phyloP scores from a whole-genome alignment of 2,329 filamentous ascomycete species.

The Rhinocladiella mackenziei region DNA sequence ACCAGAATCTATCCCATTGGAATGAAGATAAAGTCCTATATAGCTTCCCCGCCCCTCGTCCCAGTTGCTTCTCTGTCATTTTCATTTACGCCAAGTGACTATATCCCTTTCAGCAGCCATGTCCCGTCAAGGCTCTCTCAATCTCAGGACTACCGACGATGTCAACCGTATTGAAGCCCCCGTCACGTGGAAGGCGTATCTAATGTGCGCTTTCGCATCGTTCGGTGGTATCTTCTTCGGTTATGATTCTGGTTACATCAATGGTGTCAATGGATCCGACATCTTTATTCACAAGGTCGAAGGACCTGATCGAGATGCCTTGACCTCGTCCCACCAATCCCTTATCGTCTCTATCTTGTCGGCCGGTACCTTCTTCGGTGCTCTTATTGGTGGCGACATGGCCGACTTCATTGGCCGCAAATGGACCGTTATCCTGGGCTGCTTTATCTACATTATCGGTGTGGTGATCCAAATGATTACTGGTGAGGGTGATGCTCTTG shows the following conservation, averaged over 20 bases:
- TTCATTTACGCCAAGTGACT: too few relatives aligned
- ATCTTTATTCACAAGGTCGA: conserved; percentile 46
- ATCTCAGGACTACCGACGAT: conserved; percentile 35
- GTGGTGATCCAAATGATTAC: conserved; percentile 61
- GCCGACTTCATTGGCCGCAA: conserved; percentile 71
- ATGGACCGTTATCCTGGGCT: conserved; percentile 66
- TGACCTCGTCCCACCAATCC: conserved; percentile 52
- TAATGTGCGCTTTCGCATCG: conserved; percentile 58
- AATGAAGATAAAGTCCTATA: too few relatives aligned
- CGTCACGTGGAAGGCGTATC: conserved; percentile 56
- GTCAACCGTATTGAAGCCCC: conserved; percentile 55
- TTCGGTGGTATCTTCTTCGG: conserved; percentile 60
- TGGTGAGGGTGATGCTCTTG: conserved; percentile 41
- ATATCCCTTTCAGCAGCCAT: too few relatives aligned
- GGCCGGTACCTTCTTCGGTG: conserved; percentile 72
- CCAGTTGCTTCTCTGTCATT: too few relatives aligned
- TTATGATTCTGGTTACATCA: conserved; percentile 54
- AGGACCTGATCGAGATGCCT: conserved; percentile 28
- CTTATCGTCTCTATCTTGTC: conserved; percentile 74
- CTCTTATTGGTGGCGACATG: conserved; percentile 71
- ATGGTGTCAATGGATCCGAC: conserved; percentile 49
- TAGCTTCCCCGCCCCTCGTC: too few relatives aligned
- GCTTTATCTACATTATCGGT: conserved; percentile 65
- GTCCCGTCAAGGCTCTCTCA: too few relatives aligned
- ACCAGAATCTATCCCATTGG: too few relatives aligned